A percentile compares a stretch with the other conserved stretches of the same genome.
Conservation (phyloP, 2,329 filamentous ascomycete species). For the Aaosphaeria pasadenensis region DNA sequence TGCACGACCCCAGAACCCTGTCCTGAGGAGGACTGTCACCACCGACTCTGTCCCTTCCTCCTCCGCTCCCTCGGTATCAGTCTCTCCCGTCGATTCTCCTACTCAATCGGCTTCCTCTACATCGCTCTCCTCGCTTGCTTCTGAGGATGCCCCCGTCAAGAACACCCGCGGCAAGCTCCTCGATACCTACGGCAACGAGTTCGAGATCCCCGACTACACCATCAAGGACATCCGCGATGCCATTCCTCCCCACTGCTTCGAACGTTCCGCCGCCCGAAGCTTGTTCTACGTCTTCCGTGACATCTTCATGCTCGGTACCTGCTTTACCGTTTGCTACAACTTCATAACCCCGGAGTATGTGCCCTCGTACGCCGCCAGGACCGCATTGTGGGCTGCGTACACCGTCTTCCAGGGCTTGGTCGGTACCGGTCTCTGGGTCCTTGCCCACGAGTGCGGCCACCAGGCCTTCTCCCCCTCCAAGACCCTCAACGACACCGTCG, state of each 20-base stretch:
- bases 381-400: slow-evolving; percentile 63
- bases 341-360: slow-evolving; percentile 83
- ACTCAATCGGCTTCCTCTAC: slow-evolving; percentile 73
- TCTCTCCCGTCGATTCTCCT: slow-evolving; percentile 59
- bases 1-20: slow-evolving; percentile 51
- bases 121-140: slow-evolving; percentile 85
- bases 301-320: slow-evolving; percentile 65
- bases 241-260: slow-evolving; percentile 95
- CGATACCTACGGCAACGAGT: slow-evolving; percentile 93
- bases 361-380: slow-evolving; percentile 65
- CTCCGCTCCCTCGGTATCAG: slow-evolving; percentile 50
- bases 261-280: slow-evolving; percentile 74
- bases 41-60: slow-evolving; percentile 53
- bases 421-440: slow-evolving; percentile 90
- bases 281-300: slow-evolving; percentile 85
- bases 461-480: slow-evolving; percentile 94
- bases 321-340: slow-evolving; percentile 86
- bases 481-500: slow-evolving; percentile 84
- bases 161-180: slow-evolving; percentile 65
- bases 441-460: slow-evolving; percentile 97
- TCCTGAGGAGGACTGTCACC: slow-evolving; percentile 45
- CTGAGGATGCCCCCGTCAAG: slow-evolving; percentile 50
- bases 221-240: slow-evolving; percentile 97
- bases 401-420: slow-evolving; percentile 88
- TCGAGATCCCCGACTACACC: slow-evolving; percentile 89